Evolutionary conservation across 2,329 filamentous ascomycete genomes (phyloP).

Genomic region (Penicillium sp.): DNA sequence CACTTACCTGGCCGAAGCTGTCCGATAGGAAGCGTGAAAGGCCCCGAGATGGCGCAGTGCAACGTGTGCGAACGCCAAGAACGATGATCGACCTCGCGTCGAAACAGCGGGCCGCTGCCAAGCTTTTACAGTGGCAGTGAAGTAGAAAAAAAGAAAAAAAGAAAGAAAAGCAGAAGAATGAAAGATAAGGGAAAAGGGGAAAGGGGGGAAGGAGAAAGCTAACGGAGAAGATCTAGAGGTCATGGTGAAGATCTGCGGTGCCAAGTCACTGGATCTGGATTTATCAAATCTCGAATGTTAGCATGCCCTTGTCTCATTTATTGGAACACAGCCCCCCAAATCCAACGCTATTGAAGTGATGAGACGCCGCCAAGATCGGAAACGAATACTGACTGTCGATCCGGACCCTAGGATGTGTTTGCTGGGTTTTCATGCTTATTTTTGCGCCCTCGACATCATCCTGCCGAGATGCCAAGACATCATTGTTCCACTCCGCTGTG

Average conservation of each 20-base stretch:
- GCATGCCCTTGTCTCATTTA: neutral
- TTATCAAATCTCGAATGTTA: neutral
- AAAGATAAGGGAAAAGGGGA: neutral
- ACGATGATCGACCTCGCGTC: conserved; percentile 31
- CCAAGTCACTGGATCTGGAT: neutral
- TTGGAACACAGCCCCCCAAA: neutral
- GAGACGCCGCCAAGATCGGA: conserved; percentile 12
- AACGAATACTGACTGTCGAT: conserved; percentile 8
- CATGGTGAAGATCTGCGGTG: neutral
- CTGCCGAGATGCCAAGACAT: conserved; percentile 13
- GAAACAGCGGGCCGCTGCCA: conserved; percentile 30
- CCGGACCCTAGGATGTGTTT: neutral
- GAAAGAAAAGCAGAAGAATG: neutral
- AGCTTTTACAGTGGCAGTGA: conserved; percentile 30
- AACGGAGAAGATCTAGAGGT: neutral
- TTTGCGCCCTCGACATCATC: conserved; percentile 7
- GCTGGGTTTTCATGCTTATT: conserved; percentile 10
- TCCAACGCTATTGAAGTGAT: neutral
- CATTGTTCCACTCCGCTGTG: neutral
- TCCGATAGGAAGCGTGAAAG: conserved; percentile 3
- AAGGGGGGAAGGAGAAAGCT: neutral
- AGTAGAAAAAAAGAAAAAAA: neutral
- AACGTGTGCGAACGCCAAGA: conserved; percentile 26
- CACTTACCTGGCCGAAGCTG: neutral
- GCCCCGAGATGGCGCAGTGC: conserved; percentile 1